Conservation (phyloP, 1,284 basidiomycete genomes). For the Rhodotorula sp. region DNA sequence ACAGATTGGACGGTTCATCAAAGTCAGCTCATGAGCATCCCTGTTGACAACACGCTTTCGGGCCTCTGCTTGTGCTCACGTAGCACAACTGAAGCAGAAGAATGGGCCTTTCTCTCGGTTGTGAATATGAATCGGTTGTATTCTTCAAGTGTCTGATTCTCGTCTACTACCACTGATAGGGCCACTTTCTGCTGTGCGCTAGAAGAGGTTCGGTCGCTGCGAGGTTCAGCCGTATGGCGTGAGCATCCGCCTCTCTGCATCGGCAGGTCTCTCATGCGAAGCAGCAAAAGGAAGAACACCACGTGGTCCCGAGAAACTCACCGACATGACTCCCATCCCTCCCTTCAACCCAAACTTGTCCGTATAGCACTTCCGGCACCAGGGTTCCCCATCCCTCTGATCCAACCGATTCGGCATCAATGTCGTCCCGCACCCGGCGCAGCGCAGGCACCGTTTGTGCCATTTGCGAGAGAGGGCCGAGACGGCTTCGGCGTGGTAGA, state of each 20-base stretch:
- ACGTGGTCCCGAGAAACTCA: not conserved
- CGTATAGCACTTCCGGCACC: conserved; percentile 19
- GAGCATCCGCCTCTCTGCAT: not conserved
- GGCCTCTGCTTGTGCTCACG: no score
- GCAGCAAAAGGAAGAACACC: no score
- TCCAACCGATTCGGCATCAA: conserved; percentile 5
- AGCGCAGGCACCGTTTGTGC: conserved; percentile 25
- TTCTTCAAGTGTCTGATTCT: not conserved
- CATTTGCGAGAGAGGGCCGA: conserved; percentile 5
- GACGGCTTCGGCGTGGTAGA: conserved; percentile 28
- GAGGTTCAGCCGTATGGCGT: not conserved
- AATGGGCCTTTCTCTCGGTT: no score
- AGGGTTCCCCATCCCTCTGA: conserved; percentile 21
- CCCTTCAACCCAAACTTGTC: conserved; percentile 18
- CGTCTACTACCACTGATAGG: no score
- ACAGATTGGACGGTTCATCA: conserved; percentile 23
- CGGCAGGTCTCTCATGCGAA: no score
- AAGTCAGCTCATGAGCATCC: not conserved
- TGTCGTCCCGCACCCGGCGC: conserved; percentile 20
- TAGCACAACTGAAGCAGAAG: no score
- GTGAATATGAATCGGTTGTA: not conserved
- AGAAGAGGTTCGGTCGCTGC: not conserved
- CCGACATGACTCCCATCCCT: conserved; percentile 16
- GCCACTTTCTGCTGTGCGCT: no score
- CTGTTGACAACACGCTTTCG: no score